These are phyloP conservation scores for Lachancea lanzarotensis DNA, from an alignment of 805 yeast genomes.

Conservation along the genomic window DNA sequence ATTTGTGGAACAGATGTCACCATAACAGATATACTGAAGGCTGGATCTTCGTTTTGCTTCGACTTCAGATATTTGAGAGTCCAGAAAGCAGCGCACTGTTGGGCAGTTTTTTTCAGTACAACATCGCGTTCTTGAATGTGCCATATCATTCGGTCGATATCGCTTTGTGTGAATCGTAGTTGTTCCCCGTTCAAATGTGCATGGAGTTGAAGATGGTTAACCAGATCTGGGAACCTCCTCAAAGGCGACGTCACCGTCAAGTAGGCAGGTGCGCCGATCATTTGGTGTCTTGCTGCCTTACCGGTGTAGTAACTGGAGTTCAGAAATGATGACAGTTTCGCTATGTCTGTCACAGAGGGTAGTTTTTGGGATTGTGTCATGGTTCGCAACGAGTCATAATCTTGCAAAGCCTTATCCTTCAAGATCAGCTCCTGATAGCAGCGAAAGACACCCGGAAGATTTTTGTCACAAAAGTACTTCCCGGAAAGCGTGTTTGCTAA, in stretches of 20 bases:
- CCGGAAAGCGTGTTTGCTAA: conserved; percentile 63
- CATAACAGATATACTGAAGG: conserved; percentile 29
- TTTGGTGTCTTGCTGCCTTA: conserved; percentile 45
- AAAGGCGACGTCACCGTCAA: conserved; percentile 84
- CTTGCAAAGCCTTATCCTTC: conserved; percentile 22
- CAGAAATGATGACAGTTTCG: conserved; percentile 40
- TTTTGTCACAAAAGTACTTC: conserved; percentile 35
- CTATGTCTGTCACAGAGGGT: conserved; percentile 36
- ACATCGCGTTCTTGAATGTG: conserved; percentile 43
- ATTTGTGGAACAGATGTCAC: conserved; percentile 39
- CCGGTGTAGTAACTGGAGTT: conserved; percentile 48
- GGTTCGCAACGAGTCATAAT: conserved; percentile 21
- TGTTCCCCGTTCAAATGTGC: conserved; percentile 31
- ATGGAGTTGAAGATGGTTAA: conserved; percentile 74
- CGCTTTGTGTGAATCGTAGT: conserved; percentile 29
- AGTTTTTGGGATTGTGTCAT: conserved; percentile 11
- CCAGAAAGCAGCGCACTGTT: conserved; percentile 34
- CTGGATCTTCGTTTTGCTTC: conserved; percentile 10
- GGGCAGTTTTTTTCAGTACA: conserved; percentile 30
- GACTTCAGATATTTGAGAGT: conserved; percentile 27
- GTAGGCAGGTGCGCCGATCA: conserved; percentile 58
- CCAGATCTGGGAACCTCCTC: conserved; percentile 71
- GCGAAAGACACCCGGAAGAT: conserved; percentile 44
- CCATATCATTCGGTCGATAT: conserved; percentile 35
- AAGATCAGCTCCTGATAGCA: conserved; percentile 33